Evolutionary conservation across 176 grass and related monocot genomes (phyloP), one percentile per base, ranked within the genome.

Genomic region (Elaeis guineensis): DNA sequence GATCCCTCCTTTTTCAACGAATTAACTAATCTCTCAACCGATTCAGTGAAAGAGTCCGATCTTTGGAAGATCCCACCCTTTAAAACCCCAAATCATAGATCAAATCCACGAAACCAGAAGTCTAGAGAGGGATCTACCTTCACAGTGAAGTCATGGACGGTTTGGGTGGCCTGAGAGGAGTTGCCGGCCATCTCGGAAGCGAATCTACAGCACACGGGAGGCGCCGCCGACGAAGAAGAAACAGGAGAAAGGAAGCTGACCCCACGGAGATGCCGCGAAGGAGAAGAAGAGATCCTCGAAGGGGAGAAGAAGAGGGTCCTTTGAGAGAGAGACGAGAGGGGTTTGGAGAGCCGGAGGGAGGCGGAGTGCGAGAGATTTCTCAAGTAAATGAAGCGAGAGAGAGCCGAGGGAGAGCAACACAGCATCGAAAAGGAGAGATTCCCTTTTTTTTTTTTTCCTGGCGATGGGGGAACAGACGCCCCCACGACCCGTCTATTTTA

Each of bases 131-230:
- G 48, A 50, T 59, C 21, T 72, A 98, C 93, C 84, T 98, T 92
- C 51, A 92, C 87, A 72, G 84, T 89, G 93, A 92, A 92, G 52
- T 86, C 87, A 71, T 92, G 79, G 55, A 98, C 73, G 58, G 93
- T 89, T 62, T 68, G 69, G 21, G 82, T 75, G 29, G 87, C 78
- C 1, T 26, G 30, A n/a, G 79, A 69, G 52, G 83, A 86, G 2
- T 44, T 9, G 35, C 35, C 6, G 51, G 93, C 84, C 93, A 98
- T 98, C 57, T 2, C 39, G 60, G 53, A 73, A 51, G 61, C 48
- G 19, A 32, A 57, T 77, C 73, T 64, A 17, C n/a, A 17, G 57
- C 35, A 29, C 6, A 61, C 16, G 51, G 32, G 16, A 51, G 26
- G n/a, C 0, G 32, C 19, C 2, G 29, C 5, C 17, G 22, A 6